Evolutionary conservation across 2,329 filamentous ascomycete genomes (phyloP), one percentile per base, ranked within the genome.

Genomic region (Colletotrichum cuscutae): DNA sequence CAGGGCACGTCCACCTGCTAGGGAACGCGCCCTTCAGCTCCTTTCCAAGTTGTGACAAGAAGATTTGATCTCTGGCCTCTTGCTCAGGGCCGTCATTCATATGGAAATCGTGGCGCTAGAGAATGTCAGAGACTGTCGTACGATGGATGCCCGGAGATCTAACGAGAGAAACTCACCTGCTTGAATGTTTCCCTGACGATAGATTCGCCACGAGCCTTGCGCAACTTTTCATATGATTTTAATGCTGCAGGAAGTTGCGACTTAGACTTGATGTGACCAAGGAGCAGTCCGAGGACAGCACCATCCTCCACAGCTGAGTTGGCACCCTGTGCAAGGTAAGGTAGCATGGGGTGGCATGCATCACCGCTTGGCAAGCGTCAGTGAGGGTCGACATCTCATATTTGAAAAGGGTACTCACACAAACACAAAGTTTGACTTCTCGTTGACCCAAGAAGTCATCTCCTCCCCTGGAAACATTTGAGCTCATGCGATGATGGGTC

Each of bases 261-360:
- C 59, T 83, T 86, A 0, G 79, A 80, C 42, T 82, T 80, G 11
- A 92, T 82, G 3, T 86, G 83, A 0, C 87, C 86, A 0, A 94
- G 81, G 1, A 93, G 77, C 1, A 86, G 83, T 0, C 91, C 92
- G 0, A 94, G 81, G 0, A 92, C 90, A 0, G 91, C 90, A 0
- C 91, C 92, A 65, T 94, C 92, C 77, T 94, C 92, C 1, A 94
- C 84, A 0, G 89, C 88, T 0, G 88, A 91, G 77, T 93, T 93
- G 15, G 92, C 92, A 0, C 92, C 91, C 79, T 91, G 92, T 0
- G 89, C 91, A 32, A 90, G 83, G 75, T 90, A 89, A 3, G 89
- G 90, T 2, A 92, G 81, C 89, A 91, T 91, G 0, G 90, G 88
- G 77, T 92, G 91, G 72, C 90, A 92, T 1, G 89, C 84, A 75